A percentile compares a stretch with the other conserved stretches of the same genome.
Evolutionary conservation across 2,329 filamentous ascomycete genomes (phyloP).

Genomic region (Zasmidium citrigriseum): DNA sequence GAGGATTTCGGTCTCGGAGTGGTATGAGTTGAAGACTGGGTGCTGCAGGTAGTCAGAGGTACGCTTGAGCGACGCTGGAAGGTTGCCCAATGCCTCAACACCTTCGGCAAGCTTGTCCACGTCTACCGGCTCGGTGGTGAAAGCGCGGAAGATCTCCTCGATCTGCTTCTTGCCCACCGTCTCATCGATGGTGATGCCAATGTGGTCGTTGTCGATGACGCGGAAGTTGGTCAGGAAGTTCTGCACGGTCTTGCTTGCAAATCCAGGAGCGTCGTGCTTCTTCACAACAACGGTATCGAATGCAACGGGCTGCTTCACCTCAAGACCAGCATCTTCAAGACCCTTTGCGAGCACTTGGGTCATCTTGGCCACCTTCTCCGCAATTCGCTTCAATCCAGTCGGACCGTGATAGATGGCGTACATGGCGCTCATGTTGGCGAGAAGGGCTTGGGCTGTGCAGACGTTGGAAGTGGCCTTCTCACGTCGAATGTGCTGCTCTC

Average conservation of each 20-base stretch:
- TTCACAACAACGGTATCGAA: conserved; percentile 80
- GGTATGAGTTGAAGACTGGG: conserved; percentile 91
- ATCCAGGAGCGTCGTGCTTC: conserved; percentile 50
- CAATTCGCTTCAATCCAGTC: conserved; percentile 77
- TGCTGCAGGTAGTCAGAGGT: conserved; percentile 79
- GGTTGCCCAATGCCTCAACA: conserved; percentile 33
- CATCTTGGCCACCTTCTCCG: conserved; percentile 72
- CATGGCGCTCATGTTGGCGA: conserved; percentile 95
- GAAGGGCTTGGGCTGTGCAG: conserved; percentile 88
- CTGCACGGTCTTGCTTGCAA: conserved; percentile 53
- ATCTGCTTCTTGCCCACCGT: conserved; percentile 61
- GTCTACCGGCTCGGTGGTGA: conserved; percentile 49
- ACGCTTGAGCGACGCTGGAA: conserved; percentile 66
- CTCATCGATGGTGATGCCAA: conserved; percentile 80
- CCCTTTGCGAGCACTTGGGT: conserved; percentile 60
- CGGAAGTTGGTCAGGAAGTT: conserved; percentile 63
- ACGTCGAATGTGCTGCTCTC: conserved; percentile 92
- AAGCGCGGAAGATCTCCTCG: conserved; percentile 58
- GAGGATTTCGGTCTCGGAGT: conserved; percentile 91
- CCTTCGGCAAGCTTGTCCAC: conserved; percentile 33
- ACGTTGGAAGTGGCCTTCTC: conserved; percentile 98
- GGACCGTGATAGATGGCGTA: conserved; percentile 95
- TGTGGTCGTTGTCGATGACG: conserved; percentile 57
- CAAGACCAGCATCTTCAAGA: conserved; percentile 59
- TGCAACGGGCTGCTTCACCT: conserved; percentile 35